phyloP scores from a whole-genome alignment of 2,329 filamentous ascomycete genomes.

The Pseudopithomyces maydicus region DNA sequence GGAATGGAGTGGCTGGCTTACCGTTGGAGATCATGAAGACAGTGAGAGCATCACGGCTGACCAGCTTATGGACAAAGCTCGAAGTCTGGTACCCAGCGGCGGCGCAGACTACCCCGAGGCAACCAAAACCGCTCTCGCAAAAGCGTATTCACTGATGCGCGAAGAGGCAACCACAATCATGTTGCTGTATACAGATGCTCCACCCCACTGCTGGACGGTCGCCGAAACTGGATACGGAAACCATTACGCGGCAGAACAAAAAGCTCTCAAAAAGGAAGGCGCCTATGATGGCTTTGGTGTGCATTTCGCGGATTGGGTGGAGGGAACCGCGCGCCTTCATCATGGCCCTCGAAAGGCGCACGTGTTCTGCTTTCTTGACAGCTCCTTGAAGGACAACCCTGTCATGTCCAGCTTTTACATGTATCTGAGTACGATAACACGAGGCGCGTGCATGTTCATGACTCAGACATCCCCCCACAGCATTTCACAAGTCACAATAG shows the following conservation, averaged over 20 bases:
- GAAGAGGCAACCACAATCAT: conserved; percentile 56
- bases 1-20: conserved; percentile 58
- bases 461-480: conserved; percentile 17
- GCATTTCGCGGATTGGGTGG: conserved; percentile 54
- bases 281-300: conserved; percentile 41
- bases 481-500: conserved; percentile 51
- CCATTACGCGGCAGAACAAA: conserved; percentile 39
- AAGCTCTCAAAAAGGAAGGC: conserved; percentile 18
- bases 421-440: conserved; percentile 51
- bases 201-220: conserved; percentile 49
- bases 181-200: conserved; percentile 56
- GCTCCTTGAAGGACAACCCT: conserved; percentile 3
- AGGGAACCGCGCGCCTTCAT: conserved; percentile 42
- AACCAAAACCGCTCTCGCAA: conserved; percentile 55
- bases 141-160: conserved; percentile 55
- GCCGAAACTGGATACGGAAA: conserved; percentile 26
- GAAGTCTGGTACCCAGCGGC: conserved; percentile 34
- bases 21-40: conserved; percentile 10
- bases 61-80: conserved; percentile 17
- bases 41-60: conserved; percentile 9
- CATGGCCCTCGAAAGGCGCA: conserved; percentile 48
- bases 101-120: conserved; percentile 56
- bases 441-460: conserved; percentile 49
- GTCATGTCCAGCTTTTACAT: conserved; percentile 42
- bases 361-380: conserved; percentile 52